phyloP scores from a whole-genome alignment of 2,329 filamentous ascomycete species.

The Dothistroma septosporum region DNA sequence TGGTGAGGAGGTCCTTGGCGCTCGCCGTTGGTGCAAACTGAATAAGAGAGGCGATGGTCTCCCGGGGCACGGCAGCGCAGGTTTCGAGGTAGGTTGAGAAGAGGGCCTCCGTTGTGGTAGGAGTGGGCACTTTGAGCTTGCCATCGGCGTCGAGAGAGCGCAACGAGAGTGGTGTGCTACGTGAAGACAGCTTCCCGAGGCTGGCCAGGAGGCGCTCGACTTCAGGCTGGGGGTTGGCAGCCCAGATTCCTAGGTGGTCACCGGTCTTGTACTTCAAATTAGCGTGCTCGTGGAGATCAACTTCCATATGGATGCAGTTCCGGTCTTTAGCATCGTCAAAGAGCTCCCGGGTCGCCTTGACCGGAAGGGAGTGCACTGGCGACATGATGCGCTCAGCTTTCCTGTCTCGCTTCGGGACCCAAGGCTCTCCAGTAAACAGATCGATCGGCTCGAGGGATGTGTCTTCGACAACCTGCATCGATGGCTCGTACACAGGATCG shows the following conservation, averaged over 20 bases:
- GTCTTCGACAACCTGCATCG: conserved; percentile 30
- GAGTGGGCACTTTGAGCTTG: conserved; percentile 35
- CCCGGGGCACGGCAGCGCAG: conserved; percentile 40
- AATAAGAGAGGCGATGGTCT: conserved; percentile 36
- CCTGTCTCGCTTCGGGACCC: conserved; percentile 14
- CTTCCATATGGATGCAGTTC: conserved; percentile 42
- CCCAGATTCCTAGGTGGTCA: conserved; percentile 42
- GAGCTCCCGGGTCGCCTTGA: conserved; percentile 35
- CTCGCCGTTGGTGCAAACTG: conserved; percentile 39
- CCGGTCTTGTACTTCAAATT: conserved; percentile 43
- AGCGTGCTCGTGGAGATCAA: conserved; percentile 37
- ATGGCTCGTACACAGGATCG: conserved; percentile 34
- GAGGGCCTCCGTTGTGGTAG: conserved; percentile 39
- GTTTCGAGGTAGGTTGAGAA: conserved; percentile 49
- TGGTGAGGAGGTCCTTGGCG: conserved; percentile 31
- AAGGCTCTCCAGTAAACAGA: conserved; percentile 29
- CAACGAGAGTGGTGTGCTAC: conserved; percentile 27
- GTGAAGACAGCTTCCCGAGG: conserved; percentile 27
- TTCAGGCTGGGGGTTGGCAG: conserved; percentile 39
- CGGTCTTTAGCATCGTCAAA: conserved; percentile 34
- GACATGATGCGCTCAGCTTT: conserved; percentile 31
- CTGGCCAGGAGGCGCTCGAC: conserved; percentile 33
- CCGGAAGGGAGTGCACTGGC: conserved; percentile 31
- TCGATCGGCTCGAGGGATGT: conserved; percentile 26
- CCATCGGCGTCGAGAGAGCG: conserved; percentile 31